Base-by-base conservation (phyloP, 768 basidiomycete genomes). In the Boletus rex-veris region DNA sequence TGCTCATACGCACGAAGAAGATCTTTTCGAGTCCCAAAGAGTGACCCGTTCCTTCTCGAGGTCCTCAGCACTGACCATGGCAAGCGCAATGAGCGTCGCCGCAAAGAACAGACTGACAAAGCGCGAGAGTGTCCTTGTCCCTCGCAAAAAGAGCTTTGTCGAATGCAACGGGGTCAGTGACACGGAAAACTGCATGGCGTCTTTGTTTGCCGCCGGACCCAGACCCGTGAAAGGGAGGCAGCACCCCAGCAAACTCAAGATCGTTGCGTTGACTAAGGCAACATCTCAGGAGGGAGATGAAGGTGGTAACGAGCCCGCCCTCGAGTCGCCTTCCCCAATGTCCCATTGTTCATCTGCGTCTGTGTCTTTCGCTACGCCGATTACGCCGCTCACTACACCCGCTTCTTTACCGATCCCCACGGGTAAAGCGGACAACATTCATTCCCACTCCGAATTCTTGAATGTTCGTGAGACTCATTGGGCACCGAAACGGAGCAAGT, bases 41-140 rank as follows among this genome's bases (percentile, higher is more conserved):
- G 70, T 73, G 52, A 68, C 73, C 42, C 71, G 74, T 37, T 70
- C 73, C 3, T 78, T 85, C 54, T 72, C 79, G 19, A 77, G 80
- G 50, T 81, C 85, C 54, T 85, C 85, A 26, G 79, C 77, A 18
- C 72, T 87, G 39, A 82, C 80, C 52, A 78, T 84, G 68, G 78
- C 83, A 18, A 77, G 81, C 16, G 74, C 72, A 18, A 80, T 86
- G 78, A 70, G 72, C 31, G 65, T 75, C 31, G 78, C 83, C 15
- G 83, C 82, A 59, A 80, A 73, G 67, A 73, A 75, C 55, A 78
- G 81, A 30, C 73, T 88, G 52, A 81, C 78, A 7, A 81, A 78
- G 60, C 84, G 86, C 59, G 86, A 89, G 66, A 88, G 86, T 47
- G 79, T 89, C 19, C 78, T 85, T 24, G 80, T 88, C 43, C 80